These are phyloP conservation scores for Thuja plicata DNA, from an alignment of 83 land plant species.

Conservation along the genomic window DNA sequence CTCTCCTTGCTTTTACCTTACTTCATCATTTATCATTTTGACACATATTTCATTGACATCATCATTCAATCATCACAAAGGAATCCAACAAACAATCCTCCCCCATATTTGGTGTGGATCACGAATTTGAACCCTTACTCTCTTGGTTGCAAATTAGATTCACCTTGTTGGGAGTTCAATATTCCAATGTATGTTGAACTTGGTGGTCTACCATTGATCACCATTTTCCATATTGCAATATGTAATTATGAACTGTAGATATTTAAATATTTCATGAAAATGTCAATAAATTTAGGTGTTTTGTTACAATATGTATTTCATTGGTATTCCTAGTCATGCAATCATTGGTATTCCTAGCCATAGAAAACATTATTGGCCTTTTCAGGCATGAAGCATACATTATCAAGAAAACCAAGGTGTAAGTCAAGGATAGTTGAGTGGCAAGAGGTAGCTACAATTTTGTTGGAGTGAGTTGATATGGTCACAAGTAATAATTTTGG, in stretches of 20 bases:
- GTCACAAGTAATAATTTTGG: neutral
- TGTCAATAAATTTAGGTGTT: neutral
- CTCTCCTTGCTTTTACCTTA: no score
- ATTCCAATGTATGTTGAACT: no score
- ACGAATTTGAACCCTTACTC: no score
- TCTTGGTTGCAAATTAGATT: no score
- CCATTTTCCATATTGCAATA: no score
- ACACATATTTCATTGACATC: no score
- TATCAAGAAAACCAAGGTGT: slow-evolving; percentile 75
- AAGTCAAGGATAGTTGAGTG: slow-evolving; percentile 87
- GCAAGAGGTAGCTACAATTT: slow-evolving; percentile 72
- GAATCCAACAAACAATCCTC: no score
- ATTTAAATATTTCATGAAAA: neutral
- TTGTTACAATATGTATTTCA: neutral
- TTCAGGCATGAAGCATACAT: slow-evolving; percentile 83
- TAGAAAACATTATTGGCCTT: slow-evolving; percentile 89
- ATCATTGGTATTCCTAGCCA: neutral
- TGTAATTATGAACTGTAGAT: neutral
- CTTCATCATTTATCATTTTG: no score
- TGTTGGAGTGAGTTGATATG: slow-evolving; percentile 42
- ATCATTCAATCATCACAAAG: no score
- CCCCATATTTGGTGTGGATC: no score
- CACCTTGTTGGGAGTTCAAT: no score
- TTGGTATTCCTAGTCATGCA: neutral
- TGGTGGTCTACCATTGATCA: no score